phyloP scores from a whole-genome alignment of 169 alveolate species.

The Plasmodium vinckei region DNA sequence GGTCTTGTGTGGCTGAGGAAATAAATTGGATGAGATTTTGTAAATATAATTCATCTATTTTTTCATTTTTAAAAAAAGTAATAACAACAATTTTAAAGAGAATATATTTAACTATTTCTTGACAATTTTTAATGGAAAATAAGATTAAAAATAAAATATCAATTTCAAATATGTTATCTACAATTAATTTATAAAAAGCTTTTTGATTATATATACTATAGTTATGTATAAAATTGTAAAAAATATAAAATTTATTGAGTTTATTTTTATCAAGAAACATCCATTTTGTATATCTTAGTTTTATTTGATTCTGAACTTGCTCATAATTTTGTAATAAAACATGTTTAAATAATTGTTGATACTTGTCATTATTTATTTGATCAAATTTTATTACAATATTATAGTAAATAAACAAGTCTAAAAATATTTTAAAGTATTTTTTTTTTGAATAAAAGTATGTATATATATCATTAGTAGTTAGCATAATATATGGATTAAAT shows the following conservation, averaged over 20 bases:
- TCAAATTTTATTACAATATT: neutral
- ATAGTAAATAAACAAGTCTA: slow-evolving; percentile 20
- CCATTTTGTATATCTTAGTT: slow-evolving; percentile 21
- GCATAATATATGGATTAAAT: too few species aligned
- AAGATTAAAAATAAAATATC: slow-evolving; percentile 15
- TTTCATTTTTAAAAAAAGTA: neutral
- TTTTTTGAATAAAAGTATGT: slow-evolving; percentile 11
- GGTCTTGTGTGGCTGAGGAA: too few species aligned
- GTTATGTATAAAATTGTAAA: slow-evolving; percentile 21
- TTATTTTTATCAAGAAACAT: slow-evolving; percentile 10
- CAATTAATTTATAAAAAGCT: neutral
- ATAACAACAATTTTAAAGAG: slow-evolving; percentile 8
- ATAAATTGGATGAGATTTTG: too few species aligned
- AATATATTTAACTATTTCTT: neutral
- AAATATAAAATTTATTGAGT: slow-evolving; percentile 18
- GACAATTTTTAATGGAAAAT: neutral
- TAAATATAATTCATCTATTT: neutral
- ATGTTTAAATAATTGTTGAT: slow-evolving; percentile 5
- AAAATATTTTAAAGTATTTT: neutral
- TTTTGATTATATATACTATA: slow-evolving; percentile 10
- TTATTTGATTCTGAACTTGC: neutral
- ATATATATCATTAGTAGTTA: slow-evolving; percentile 14
- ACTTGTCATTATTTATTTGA: neutral
- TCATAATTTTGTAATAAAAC: neutral
- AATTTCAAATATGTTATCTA: slow-evolving; percentile 13